These are phyloP conservation scores for Diutina sp. DNA, from an alignment of 1,139 yeast genomes.

Conservation along the genomic window DNA sequence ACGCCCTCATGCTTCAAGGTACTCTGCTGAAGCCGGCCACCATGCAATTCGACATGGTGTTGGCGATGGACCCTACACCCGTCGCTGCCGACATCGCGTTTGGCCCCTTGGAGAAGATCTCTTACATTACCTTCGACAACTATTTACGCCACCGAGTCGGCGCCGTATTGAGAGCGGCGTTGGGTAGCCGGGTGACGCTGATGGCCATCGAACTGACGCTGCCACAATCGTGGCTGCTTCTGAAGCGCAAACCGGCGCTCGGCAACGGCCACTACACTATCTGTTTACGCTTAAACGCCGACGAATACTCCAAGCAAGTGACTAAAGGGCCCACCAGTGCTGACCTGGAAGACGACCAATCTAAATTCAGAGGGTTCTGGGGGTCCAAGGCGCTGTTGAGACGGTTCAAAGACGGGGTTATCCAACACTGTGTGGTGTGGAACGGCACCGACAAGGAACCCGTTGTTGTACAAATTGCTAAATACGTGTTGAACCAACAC, in stretches of 20 bases:
- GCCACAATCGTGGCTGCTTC: constrained; percentile 25
- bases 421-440: constrained; percentile 89
- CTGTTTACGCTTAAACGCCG: constrained; percentile 48
- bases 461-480: constrained; percentile 51
- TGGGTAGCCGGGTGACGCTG: constrained; percentile 50
- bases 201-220: constrained; percentile 24
- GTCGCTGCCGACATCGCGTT: constrained; percentile 32
- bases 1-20: constrained; percentile 63
- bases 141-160: constrained; percentile 49
- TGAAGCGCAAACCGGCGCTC: constrained; percentile 42
- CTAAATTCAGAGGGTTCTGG: constrained; percentile 76
- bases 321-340: constrained; percentile 70
- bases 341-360: constrained; percentile 42
- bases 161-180: constrained; percentile 46
- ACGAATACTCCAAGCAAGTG: constrained; percentile 66
- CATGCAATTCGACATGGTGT: constrained; percentile 52
- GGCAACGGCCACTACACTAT: constrained; percentile 17
- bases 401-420: constrained; percentile 82
- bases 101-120: constrained; percentile 63
- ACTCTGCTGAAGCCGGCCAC: constrained; percentile 30
- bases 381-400: constrained; percentile 76
- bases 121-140: constrained; percentile 59
- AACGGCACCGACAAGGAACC: constrained; percentile 40
- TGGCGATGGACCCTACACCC: constrained; percentile 29
- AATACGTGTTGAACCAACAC: constrained; percentile 41